phyloP scores from a whole-genome alignment of 257 asterid species.

The Rauvolfia tetraphylla region DNA sequence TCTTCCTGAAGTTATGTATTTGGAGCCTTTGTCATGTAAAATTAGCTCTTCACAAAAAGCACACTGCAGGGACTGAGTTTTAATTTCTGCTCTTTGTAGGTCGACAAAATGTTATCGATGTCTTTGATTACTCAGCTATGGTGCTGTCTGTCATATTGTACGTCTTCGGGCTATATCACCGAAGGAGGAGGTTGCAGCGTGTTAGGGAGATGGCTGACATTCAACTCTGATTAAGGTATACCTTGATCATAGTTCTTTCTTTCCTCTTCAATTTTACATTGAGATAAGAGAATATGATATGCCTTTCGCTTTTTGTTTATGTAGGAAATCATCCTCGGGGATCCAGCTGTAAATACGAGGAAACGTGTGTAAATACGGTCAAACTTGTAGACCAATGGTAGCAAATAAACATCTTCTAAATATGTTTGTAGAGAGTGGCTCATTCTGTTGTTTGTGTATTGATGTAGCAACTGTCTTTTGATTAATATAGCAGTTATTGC shows the following conservation, averaged over 20 bases:
- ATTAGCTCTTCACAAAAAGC: too few species aligned
- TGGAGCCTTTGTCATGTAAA: neutral
- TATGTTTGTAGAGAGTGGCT: neutral
- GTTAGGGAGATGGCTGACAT: constrained; percentile 45
- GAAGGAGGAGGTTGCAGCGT: constrained; percentile 47
- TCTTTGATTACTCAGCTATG: constrained; percentile 55
- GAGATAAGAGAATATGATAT: neutral
- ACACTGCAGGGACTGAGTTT: too few species aligned
- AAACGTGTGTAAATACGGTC: neutral
- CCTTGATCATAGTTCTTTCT: neutral
- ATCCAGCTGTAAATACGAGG: neutral
- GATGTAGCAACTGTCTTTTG: neutral
- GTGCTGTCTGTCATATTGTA: constrained; percentile 47
- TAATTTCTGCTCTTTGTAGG: constrained; percentile 34
- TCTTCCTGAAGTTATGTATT: neutral
- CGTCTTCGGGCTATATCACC: constrained; percentile 42
- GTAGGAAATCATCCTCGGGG: neutral
- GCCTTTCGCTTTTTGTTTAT: neutral
- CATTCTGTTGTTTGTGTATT: neutral
- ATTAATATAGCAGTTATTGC: too few species aligned
- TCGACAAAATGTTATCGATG: constrained; percentile 37
- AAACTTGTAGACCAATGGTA: neutral
- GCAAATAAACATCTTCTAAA: neutral
- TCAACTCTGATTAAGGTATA: constrained; percentile 10
- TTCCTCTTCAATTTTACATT: neutral